Conservation (phyloP, 2,329 filamentous ascomycete genomes). For the Eutypella sp. region DNA sequence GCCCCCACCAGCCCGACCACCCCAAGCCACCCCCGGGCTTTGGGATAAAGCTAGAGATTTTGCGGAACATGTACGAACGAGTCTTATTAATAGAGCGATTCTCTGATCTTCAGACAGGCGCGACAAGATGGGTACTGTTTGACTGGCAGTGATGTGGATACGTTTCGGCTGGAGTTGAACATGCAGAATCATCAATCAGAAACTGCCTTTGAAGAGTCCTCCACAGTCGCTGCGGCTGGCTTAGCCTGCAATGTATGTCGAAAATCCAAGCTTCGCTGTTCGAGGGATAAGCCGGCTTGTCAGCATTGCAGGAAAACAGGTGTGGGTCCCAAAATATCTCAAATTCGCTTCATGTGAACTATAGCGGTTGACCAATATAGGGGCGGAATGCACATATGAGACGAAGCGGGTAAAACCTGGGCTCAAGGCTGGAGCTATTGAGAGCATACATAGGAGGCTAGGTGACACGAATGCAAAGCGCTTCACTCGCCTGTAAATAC, state of each 20-base stretch:
- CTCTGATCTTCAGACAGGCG: background rate
- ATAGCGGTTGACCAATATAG: background rate
- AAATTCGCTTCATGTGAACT: background rate
- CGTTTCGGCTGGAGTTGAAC: no score
- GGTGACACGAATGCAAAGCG: background rate
- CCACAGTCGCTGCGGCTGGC: background rate
- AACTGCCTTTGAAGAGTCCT: background rate
- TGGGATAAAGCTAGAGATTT: background rate
- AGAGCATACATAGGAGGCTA: background rate
- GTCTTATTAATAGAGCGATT: background rate
- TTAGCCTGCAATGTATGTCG: background rate
- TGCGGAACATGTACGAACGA: background rate
- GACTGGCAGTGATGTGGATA: background rate
- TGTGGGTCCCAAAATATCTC: background rate
- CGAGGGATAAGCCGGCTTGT: background rate
- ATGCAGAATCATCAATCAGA: background rate
- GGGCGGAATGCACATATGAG: background rate
- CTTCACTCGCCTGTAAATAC: background rate
- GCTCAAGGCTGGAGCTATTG: background rate
- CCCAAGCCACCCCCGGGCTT: background rate
- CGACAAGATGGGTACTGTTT: background rate
- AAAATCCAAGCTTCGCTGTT: background rate
- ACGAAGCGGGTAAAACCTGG: background rate
- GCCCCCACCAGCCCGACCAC: background rate
- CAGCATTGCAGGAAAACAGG: background rate